Percentiles rank a stretch among this genome's conserved stretches.
Conservation (phyloP, 1,284 basidiomycete genomes). For the Flammula alnicola region DNA sequence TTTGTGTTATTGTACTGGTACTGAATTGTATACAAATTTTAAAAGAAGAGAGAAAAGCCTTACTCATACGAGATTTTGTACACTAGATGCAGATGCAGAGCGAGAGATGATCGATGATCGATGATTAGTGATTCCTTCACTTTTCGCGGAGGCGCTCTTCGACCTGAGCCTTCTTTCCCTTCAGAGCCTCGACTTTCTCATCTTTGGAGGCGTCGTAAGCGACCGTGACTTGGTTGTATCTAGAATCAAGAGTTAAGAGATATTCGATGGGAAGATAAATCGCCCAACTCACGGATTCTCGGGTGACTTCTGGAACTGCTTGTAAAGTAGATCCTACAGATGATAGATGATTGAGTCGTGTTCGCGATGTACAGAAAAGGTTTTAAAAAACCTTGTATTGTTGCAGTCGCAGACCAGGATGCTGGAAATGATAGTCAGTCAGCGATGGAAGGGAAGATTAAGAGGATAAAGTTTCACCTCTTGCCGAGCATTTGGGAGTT, state of each 20-base stretch:
- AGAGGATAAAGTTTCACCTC: slow-evolving; percentile 55
- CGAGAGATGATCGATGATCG: background rate
- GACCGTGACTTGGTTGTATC: slow-evolving; percentile 82
- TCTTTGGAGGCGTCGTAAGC: slow-evolving; percentile 50
- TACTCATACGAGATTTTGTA: background rate
- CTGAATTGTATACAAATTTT: too few species aligned
- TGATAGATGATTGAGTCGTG: background rate
- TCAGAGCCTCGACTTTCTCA: slow-evolving; percentile 41
- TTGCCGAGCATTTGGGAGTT: slow-evolving; percentile 77
- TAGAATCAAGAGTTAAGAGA: slow-evolving; percentile 33
- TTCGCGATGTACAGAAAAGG: background rate
- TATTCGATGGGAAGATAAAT: slow-evolving; percentile 2
- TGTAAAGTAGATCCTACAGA: slow-evolving; percentile 70
- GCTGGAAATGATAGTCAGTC: slow-evolving; percentile 43
- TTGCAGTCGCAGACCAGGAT: slow-evolving; percentile 82
- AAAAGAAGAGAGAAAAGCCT: too few species aligned
- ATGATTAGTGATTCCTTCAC: slow-evolving; percentile 6
- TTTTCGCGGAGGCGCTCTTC: slow-evolving; percentile 43
- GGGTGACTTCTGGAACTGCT: slow-evolving; percentile 88
- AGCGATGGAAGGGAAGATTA: background rate
- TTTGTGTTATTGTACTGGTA: too few species aligned
- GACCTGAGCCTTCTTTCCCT: slow-evolving; percentile 38
- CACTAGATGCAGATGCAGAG: too few species aligned
- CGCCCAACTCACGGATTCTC: slow-evolving; percentile 77
- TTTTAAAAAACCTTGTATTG: slow-evolving; percentile 71